Evolutionary conservation across 1,139 yeast species (phyloP), one percentile per base, ranked within the genome.

Genomic region (Zygoascus hellenicus): DNA sequence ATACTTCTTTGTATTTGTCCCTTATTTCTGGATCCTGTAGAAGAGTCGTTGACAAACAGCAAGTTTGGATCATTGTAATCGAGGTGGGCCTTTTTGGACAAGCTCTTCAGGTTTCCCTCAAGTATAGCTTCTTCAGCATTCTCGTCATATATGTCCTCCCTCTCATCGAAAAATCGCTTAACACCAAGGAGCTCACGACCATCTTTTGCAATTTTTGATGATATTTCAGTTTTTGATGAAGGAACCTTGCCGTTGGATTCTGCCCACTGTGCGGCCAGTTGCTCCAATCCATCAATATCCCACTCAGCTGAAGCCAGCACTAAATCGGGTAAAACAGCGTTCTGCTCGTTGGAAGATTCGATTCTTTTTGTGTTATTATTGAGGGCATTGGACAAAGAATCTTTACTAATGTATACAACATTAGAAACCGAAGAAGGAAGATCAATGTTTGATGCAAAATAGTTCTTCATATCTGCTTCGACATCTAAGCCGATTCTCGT

Each of bases 51-150:
- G 17, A 83, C 77, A 56, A 90, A 82, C 39, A 89, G 65, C 51
- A 90, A 67, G 46, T 81, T 74, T 10, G 94, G 86, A 66, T 92
- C 99, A 61, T 92, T 92, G 83, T 89, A 77, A 63, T 92, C 95
- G 40, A 92, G 66, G 54, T 72, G 75, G 48, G 79, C 73, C 49
- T 69, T 71, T 32, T 70, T 62, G 29, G 58, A 66, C 34, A 35
- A 65, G 49, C 56, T 70, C 14, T 55, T 66, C 32, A 85, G 60
- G 30, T 77, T 75, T 2, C 96, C 97, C 45, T 85, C 82, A 50
- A 89, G 76, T n/a, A 92, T 76, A 53, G 79, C 77, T 36, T 86
- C 92, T 57, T 87, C 96, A 38, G 82, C 84, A 58, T 84, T 87
- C 28, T 66, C 62, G 31, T 62, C 62, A 48, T 68, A 68, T 22